A percentile compares a stretch with the other conserved stretches of the same genome.
These are phyloP conservation scores for Pyrenula aspistea DNA, from an alignment of 495 filamentous ascomycete species.

Conservation along the genomic window DNA sequence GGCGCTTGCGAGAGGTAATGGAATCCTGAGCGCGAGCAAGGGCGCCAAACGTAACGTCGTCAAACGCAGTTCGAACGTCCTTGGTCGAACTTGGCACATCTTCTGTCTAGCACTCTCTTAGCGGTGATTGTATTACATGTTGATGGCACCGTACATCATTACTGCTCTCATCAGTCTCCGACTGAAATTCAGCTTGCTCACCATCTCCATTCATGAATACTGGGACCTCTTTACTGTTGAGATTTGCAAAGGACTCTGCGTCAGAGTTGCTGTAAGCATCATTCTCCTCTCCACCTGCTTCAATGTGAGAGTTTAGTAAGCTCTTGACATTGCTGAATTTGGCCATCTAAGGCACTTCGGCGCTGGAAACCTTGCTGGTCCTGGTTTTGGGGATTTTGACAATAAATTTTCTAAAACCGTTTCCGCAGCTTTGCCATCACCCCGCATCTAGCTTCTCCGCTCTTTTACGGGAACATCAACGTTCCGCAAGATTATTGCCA, in stretches of 20 bases:
- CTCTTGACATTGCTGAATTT: background rate
- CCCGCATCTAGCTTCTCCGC: no score
- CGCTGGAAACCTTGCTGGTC: no score
- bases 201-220: background rate
- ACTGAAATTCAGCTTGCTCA: background rate
- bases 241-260: background rate
- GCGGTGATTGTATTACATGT: no score
- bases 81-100: constrained; percentile 20
- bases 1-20: constrained; percentile 34
- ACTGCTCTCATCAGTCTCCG: background rate
- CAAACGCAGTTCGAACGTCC: constrained; percentile 26
- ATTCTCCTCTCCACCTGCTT: background rate
- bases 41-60: constrained; percentile 70
- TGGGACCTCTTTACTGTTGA: background rate
- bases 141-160: background rate
- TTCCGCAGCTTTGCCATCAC: no score
- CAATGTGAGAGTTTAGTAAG: background rate
- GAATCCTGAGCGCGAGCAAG: constrained; percentile 74
- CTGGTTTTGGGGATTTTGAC: no score
- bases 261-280: background rate
- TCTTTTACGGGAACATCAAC: no score
- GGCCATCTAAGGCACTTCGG: background rate
- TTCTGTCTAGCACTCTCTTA: constrained; percentile 8
- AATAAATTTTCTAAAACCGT: no score
- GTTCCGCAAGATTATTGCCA: no score